Evolutionary conservation across 768 basidiomycete genomes (phyloP), one percentile per base, ranked within the genome.

Genomic region (Trametes cinnabarina): DNA sequence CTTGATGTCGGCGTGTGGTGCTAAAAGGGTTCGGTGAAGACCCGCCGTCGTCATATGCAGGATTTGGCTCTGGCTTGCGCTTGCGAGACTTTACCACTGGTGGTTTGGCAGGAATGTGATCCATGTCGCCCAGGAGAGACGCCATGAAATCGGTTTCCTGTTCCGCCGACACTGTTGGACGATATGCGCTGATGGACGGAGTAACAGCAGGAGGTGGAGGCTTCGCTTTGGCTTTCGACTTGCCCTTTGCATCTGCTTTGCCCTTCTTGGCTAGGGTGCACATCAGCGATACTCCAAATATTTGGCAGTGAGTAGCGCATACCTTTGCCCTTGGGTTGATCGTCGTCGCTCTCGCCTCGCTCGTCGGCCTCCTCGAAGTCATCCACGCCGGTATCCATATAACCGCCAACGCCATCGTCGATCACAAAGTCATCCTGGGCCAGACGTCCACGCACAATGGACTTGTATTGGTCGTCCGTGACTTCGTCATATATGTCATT

Each of bases 361-460:
- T 81, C 77, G 26, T 80, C 77, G 9, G 76, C 82, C 25, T 79
- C 81, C 30, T 81, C 83, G 88, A 92, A 98, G 67, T 96, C 94
- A 57, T 98, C 97, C 86, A 94, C 87, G 4, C 97, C 97, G 68
- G 97, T 92, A 75, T 99, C 97, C 70, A 88, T 86, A 66, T 99
- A 98, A 5, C 93, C 97, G 14, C 78, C 82, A 0, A 88, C 82
- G 25, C 94, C 94, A 74, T 98, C 97, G 67, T 98, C 97, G 35
- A 90, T 87, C 19, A 98, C 92, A 61, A 99, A 99, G 71, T 99
- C 97, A 63, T 98, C 94, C 63, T 78, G 77, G 58, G 90, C 86
- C 7, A 97, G 79, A 17, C 97, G 80, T 1, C 86, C 85, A 54
- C 81, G 82, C 4, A 99, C 97, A 54, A 99, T 89, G 19, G 80